These are phyloP conservation scores for Logfia minima DNA, from an alignment of 129 eudicot species.

Conservation along the genomic window DNA sequence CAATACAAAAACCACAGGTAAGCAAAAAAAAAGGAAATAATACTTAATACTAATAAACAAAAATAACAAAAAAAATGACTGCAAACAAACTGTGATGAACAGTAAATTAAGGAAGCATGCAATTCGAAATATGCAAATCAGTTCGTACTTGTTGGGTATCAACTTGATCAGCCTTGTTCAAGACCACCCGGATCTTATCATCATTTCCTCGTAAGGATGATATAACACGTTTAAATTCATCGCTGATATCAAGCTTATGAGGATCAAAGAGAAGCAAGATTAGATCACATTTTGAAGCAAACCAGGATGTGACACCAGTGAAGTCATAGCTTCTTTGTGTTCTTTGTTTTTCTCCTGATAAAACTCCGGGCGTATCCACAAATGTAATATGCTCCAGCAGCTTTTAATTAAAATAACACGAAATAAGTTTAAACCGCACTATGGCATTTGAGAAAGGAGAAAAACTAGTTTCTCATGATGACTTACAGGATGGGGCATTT, in stretches of 20 bases:
- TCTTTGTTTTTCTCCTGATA: conserved; percentile 95
- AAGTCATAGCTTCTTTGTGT: conserved; percentile 97
- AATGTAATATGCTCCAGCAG: conserved; percentile 90
- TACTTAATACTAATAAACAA: no score
- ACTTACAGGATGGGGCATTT: conserved; percentile 98
- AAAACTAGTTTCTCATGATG: background rate
- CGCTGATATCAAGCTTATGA: conserved; percentile 94
- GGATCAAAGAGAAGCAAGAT: conserved; percentile 93
- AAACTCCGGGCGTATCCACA: conserved; percentile 96
- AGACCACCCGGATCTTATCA: conserved; percentile 89
- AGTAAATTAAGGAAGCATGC: background rate
- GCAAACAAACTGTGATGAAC: background rate
- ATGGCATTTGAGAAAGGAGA: background rate
- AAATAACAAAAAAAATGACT: background rate
- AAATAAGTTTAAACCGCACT: background rate
- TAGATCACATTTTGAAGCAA: conserved; percentile 89
- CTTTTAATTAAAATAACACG: conserved; percentile 30
- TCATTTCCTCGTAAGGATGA: conserved; percentile 90
- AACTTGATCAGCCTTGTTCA: conserved; percentile 98
- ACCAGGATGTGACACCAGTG: conserved; percentile 97
- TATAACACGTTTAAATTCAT: conserved; percentile 93
- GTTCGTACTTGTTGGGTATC: conserved; percentile 88
- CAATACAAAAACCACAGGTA: conserved; percentile 21
- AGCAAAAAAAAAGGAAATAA: background rate
- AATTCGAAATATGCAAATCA: background rate